phyloP scores from a whole-genome alignment of 192 early-diverging fungal genomes.

The Dissophora globulifera region DNA sequence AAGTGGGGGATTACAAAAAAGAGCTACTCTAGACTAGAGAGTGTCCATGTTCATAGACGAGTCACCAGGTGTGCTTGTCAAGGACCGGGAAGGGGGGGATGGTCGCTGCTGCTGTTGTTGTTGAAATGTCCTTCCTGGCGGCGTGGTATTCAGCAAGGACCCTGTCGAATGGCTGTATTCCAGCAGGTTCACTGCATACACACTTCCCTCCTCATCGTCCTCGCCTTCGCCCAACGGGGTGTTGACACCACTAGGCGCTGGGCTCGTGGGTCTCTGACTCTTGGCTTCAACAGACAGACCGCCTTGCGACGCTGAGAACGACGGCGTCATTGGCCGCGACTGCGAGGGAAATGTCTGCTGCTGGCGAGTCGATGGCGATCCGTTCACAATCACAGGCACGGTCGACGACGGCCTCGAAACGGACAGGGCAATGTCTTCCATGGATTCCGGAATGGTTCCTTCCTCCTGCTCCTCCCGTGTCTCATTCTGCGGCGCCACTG shows the following conservation, averaged over 20 bases:
- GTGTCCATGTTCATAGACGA: constrained; percentile 9
- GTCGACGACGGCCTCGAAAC: not conserved
- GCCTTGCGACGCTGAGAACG: too few species aligned
- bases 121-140: not conserved
- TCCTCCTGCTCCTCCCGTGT: constrained; percentile 32
- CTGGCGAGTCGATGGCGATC: not conserved
- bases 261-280: constrained; percentile 4
- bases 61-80: constrained; percentile 35
- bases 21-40: too few species aligned
- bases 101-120: constrained; percentile 10
- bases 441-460: constrained; percentile 18
- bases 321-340: too few species aligned
- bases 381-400: not conserved
- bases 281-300: too few species aligned
- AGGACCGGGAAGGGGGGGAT: constrained; percentile 24
- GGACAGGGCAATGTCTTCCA: constrained; percentile 6
- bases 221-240: not conserved
- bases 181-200: constrained; percentile 19
- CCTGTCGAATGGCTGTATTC: not conserved
- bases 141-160: not conserved
- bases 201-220: not conserved
- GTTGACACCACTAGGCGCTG: not conserved
- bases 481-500: too few species aligned
- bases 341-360: too few species aligned
- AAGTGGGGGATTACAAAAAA: too few species aligned